These are phyloP conservation scores for Colletotrichum abscissum DNA, from an alignment of 2,329 filamentous ascomycete genomes.

Conservation along the genomic window DNA sequence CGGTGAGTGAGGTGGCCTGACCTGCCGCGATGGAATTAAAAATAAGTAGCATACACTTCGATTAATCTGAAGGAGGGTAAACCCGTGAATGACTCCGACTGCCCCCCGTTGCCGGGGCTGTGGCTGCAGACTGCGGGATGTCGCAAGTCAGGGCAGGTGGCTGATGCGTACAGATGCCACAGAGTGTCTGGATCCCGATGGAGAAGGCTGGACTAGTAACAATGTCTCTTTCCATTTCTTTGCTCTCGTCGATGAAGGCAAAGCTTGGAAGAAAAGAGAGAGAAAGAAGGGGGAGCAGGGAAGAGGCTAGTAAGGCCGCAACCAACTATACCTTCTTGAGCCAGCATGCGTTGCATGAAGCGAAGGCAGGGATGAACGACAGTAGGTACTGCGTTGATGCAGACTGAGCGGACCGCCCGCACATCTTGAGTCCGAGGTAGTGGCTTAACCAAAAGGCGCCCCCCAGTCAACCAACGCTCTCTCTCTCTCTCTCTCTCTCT, in stretches of 20 bases:
- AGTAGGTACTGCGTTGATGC: neutral
- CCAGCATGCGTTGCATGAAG: neutral
- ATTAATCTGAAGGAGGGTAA: neutral
- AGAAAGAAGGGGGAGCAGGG: neutral
- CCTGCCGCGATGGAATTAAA: neutral
- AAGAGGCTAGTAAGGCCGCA: neutral
- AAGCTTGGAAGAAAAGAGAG: neutral
- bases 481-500: neutral
- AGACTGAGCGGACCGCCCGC: neutral
- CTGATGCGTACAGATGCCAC: neutral
- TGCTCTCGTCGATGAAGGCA: constrained; percentile 1
- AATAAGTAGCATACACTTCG: neutral
- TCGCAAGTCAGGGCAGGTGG: constrained; percentile 18
- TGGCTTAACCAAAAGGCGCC: neutral
- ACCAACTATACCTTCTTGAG: neutral
- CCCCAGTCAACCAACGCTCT: neutral
- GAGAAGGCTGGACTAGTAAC: neutral
- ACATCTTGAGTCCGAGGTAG: neutral
- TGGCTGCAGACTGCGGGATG: neutral
- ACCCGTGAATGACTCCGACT: neutral
- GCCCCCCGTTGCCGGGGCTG: neutral
- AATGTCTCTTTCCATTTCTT: neutral
- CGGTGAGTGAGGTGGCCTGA: neutral
- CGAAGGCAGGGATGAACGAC: constrained; percentile 1
- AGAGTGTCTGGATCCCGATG: neutral